Conservation (phyloP, 805 yeast species). For the Nakazawaea populi region DNA sequence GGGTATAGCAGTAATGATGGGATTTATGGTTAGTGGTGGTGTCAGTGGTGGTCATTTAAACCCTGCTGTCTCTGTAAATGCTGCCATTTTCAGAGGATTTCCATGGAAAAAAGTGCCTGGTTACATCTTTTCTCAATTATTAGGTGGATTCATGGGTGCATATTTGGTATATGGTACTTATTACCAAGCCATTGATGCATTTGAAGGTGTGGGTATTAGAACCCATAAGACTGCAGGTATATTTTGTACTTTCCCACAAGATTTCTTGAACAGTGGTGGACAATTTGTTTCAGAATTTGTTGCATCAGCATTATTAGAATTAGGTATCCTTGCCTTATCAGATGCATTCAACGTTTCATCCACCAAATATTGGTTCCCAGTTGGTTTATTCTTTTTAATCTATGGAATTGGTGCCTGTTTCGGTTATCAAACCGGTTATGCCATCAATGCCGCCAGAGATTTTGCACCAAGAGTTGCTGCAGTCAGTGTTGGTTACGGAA, state of each 20-base stretch:
- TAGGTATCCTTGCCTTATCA: constrained; percentile 44
- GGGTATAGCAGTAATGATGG: constrained; percentile 50
- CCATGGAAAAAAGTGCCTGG: constrained; percentile 42
- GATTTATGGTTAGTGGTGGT: constrained; percentile 46
- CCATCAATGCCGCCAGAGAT: constrained; percentile 50
- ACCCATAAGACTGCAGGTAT: constrained; percentile 34
- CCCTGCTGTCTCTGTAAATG: constrained; percentile 44
- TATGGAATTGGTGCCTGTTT: constrained; percentile 39
- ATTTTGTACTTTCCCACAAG: constrained; percentile 40
- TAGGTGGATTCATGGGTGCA: constrained; percentile 45
- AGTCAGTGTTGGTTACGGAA: constrained; percentile 40
- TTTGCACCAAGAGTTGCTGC: constrained; percentile 48
- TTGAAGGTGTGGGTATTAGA: constrained; percentile 27
- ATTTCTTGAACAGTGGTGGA: constrained; percentile 34
- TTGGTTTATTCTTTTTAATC: constrained; percentile 39
- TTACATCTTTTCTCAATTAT: constrained; percentile 39
- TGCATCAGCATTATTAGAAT: constrained; percentile 37
- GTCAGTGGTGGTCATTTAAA: constrained; percentile 55
- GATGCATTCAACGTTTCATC: constrained; percentile 42
- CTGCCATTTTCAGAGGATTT: constrained; percentile 44
- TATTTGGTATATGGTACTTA: constrained; percentile 39
- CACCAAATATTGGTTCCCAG: constrained; percentile 39
- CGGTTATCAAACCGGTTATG: constrained; percentile 50
- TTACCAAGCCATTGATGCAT: constrained; percentile 29
- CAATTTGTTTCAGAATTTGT: constrained; percentile 44